A percentile compares a stretch with the other conserved stretches of the same genome.
These are phyloP conservation scores for Petasospora rhodanensis DNA, from an alignment of 1,139 yeast genomes.

Conservation along the genomic window DNA sequence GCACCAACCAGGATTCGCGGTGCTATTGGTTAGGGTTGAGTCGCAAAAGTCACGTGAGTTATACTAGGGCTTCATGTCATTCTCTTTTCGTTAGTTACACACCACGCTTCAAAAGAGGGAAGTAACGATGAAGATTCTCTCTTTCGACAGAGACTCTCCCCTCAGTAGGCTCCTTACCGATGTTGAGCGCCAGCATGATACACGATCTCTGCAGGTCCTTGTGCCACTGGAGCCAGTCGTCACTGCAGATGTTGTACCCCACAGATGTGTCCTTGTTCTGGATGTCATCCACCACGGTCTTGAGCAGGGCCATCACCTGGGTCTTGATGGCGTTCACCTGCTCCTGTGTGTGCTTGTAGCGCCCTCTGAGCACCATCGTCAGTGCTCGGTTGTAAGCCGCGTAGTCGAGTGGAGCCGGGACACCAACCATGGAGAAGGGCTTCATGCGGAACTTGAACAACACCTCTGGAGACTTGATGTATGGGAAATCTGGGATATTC, in stretches of 20 bases:
- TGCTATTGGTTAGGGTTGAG: too few relatives aligned
- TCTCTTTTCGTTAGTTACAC: too few relatives aligned
- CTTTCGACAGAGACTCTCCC: constrained; percentile 18
- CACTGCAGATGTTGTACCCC: constrained; percentile 26
- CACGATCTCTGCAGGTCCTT: constrained; percentile 24
- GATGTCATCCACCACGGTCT: constrained; percentile 21
- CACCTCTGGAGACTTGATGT: constrained; percentile 40
- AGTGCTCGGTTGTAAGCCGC: constrained; percentile 12
- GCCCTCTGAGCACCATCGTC: neutral
- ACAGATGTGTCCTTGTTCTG: constrained; percentile 16
- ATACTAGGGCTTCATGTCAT: constrained; percentile 3
- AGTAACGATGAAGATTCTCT: constrained; percentile 37
- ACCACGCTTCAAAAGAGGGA: constrained; percentile 32
- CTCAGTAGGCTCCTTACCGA: constrained; percentile 14
- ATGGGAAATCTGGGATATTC: constrained; percentile 34
- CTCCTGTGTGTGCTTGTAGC: constrained; percentile 2
- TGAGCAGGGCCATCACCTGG: constrained; percentile 13
- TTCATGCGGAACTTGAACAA: constrained; percentile 72
- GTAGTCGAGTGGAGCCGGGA: constrained; percentile 60
- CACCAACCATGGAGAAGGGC: constrained; percentile 79
- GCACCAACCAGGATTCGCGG: too few relatives aligned
- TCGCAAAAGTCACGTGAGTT: constrained; percentile 11
- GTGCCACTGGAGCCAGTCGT: constrained; percentile 27
- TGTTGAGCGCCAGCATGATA: constrained; percentile 16
- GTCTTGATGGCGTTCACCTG: constrained; percentile 8